These are phyloP conservation scores for Ogataea allantospora DNA, from an alignment of 805 yeast species.

Conservation along the genomic window DNA sequence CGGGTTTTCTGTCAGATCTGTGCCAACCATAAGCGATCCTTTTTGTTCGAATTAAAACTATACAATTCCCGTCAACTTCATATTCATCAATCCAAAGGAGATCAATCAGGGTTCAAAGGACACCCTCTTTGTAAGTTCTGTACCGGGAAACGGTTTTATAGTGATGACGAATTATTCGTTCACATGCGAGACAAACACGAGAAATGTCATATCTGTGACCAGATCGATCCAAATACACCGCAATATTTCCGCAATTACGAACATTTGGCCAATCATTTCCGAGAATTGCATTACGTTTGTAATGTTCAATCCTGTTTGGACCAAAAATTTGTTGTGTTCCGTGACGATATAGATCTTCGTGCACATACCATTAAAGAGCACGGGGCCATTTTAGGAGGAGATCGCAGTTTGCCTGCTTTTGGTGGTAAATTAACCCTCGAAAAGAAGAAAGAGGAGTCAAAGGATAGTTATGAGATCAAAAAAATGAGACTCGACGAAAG, in stretches of 20 bases:
- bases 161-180: constrained; percentile 78
- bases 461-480: constrained; percentile 47
- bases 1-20: constrained; percentile 73
- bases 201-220: constrained; percentile 87
- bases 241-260: constrained; percentile 79
- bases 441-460: constrained; percentile 20
- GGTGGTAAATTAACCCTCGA: constrained; percentile 22
- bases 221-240: constrained; percentile 56
- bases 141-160: constrained; percentile 69
- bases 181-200: constrained; percentile 87
- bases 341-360: constrained; percentile 78
- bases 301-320: constrained; percentile 76
- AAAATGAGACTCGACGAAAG: constrained; percentile 73
- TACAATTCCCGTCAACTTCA: constrained; percentile 62
- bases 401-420: constrained; percentile 36
- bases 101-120: constrained; percentile 74
- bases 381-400: constrained; percentile 52
- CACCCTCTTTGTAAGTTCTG: constrained; percentile 91
- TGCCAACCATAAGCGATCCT: constrained; percentile 70
- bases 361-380: constrained; percentile 89
- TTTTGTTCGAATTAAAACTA: constrained; percentile 65
- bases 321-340: constrained; percentile 87
- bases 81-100: constrained; percentile 73
- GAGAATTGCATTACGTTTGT: constrained; percentile 72
- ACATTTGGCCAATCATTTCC: constrained; percentile 72